Base-by-base conservation (phyloP, 495 filamentous ascomycete genomes). In the Polyplosphaeria fusca region DNA sequence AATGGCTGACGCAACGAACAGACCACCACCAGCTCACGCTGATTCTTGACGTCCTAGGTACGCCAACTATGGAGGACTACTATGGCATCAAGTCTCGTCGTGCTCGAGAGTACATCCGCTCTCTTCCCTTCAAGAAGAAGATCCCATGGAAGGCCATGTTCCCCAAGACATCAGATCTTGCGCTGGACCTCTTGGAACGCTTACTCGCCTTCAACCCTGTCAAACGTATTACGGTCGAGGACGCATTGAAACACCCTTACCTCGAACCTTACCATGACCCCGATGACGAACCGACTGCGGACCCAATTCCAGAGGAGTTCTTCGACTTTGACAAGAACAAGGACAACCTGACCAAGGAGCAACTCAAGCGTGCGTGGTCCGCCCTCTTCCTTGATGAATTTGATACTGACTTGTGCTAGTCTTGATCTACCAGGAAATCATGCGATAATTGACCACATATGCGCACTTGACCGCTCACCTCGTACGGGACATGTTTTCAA, bases 321-420 rank as follows among this genome's bases (percentile, higher is more conserved):
- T 99, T 99, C 72, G 93, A 97, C 73, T 99, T 99, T 70, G 94
- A 99, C 76, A 95, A 96, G 80, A 93, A 95, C 77, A 99, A 99
- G 85, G 94, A 99, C 71, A 90, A 86, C 56, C 77, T 99, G 60
- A 95, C 87, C 78, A 99, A 99, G 77, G 94, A 99, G 73, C 88
- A 99, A 75, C 72, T 99, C 73, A 96, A 96, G 79, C 67, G 86
- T 88, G 69, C 72, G 82, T 75, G 32, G n/a, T n/a, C 44, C 3
- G 40, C 9, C 5, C 35, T 49, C 20, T 46, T 14, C 1, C 22
- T 2, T n/a, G 23, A 37, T 46, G 63, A 66, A 55, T 35, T 19
- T 24, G 4, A 26, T 23, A 26, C 55, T 70, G 38, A 63, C 48
- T 23, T 44, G 11, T 12, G 19, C 11, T 19, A 89, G 90, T 85